Evolutionary conservation across 805 yeast species (phyloP).

Genomic region (Yarrowia sp.): DNA sequence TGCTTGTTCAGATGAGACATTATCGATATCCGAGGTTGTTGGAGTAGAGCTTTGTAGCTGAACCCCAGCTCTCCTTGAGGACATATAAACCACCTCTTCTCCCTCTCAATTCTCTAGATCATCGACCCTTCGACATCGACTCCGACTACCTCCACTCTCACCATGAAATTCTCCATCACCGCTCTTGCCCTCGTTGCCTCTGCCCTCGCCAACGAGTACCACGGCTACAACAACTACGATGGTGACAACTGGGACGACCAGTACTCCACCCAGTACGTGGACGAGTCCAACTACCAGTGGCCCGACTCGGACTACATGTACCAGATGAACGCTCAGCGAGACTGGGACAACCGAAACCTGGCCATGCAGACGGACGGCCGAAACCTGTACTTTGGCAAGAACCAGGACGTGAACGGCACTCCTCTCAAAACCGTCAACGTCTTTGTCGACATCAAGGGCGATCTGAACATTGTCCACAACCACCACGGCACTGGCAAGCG

Average conservation of each 20-base stretch:
- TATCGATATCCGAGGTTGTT: not conserved
- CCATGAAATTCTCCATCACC: conserved; percentile 21
- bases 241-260: conserved; percentile 7
- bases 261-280: conserved; percentile 19
- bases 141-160: not conserved
- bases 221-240: not conserved
- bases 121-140: conserved; percentile 14
- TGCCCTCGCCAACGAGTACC: not conserved
- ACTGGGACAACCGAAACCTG: conserved; percentile 12
- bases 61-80: too few relatives aligned
- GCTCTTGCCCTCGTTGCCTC: conserved; percentile 14
- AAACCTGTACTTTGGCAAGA: conserved; percentile 19
- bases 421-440: conserved; percentile 22
- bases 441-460: conserved; percentile 19
- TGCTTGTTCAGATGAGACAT: conserved; percentile 1
- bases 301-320: conserved; percentile 20
- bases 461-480: conserved; percentile 25
- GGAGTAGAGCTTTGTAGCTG: too few relatives aligned
- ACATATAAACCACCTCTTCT: not conserved
- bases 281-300: conserved; percentile 30
- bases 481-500: not conserved
- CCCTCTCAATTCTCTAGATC: not conserved
- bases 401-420: conserved; percentile 24
- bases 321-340: conserved; percentile 24
- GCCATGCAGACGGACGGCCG: conserved; percentile 28